Evolutionary conservation across 495 filamentous ascomycete species (phyloP).

Genomic region (Aspergillus incahuasiensis): DNA sequence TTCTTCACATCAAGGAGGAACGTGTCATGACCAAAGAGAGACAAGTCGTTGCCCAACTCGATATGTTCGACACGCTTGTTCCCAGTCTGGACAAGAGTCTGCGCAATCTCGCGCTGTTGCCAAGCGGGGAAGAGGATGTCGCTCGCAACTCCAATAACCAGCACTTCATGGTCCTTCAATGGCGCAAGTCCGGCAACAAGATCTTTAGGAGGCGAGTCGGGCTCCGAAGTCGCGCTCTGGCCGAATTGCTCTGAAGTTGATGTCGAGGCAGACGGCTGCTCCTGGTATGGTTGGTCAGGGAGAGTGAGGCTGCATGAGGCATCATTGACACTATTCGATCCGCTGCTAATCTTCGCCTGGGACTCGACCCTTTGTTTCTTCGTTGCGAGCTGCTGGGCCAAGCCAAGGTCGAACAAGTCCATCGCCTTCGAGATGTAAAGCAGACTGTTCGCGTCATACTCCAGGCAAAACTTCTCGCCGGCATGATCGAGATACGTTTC

Average conservation of each 20-base stretch:
- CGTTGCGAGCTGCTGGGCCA: conserved; percentile 54
- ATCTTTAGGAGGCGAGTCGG: conserved; percentile 59
- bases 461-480: conserved; percentile 97
- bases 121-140: conserved; percentile 97
- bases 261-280: conserved; percentile 49
- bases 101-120: conserved; percentile 94
- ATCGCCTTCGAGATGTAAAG: conserved; percentile 98
- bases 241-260: conserved; percentile 24
- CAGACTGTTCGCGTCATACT: conserved; percentile 94
- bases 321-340: conserved; percentile 26
- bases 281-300: conserved; percentile 79
- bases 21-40: conserved; percentile 93
- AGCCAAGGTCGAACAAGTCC: conserved; percentile 94
- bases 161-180: conserved; percentile 67
- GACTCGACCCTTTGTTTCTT: conserved; percentile 45
- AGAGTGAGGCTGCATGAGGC: conserved; percentile 75
- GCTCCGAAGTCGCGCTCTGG: neutral
- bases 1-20: conserved; percentile 91
- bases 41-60: conserved; percentile 87
- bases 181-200: conserved; percentile 69
- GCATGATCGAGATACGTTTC: conserved; percentile 99
- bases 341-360: conserved; percentile 42
- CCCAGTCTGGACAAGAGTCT: conserved; percentile 69
- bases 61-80: conserved; percentile 78
- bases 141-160: conserved; percentile 92